phyloP scores from a whole-genome alignment of 805 yeast species.

The Pichia phayaonensis region DNA sequence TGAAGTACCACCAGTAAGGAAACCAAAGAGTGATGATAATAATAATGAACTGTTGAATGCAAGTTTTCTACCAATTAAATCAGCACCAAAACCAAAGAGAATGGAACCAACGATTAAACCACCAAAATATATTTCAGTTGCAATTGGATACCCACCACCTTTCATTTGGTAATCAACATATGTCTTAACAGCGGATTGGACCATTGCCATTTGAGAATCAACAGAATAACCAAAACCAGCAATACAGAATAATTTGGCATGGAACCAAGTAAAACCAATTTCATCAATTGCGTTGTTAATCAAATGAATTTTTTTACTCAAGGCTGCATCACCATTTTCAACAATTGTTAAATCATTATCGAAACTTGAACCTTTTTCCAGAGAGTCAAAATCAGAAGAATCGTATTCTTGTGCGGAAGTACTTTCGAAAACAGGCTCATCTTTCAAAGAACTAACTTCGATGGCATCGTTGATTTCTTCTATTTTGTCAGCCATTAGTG shows the following conservation, averaged over 20 bases:
- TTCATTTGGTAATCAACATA: constrained; percentile 41
- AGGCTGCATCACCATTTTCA: constrained; percentile 29
- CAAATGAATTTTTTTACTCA: constrained; percentile 35
- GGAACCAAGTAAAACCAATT: constrained; percentile 54
- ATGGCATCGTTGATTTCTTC: too few relatives aligned
- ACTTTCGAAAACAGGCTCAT: too few relatives aligned
- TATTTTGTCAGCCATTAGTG: too few relatives aligned
- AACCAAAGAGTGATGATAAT: constrained; percentile 41
- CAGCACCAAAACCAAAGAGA: constrained; percentile 50
- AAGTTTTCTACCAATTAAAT: constrained; percentile 44
- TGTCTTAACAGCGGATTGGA: constrained; percentile 39
- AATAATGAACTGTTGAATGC: constrained; percentile 46
- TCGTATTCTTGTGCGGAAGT: too few relatives aligned
- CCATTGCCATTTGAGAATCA: constrained; percentile 43
- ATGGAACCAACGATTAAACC: constrained; percentile 47
- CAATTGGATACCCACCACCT: constrained; percentile 35
- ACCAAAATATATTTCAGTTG: constrained; percentile 40
- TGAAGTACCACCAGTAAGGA: constrained; percentile 46
- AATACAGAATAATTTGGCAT: constrained; percentile 39
- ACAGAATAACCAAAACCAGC: constrained; percentile 53
- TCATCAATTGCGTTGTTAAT: constrained; percentile 51
- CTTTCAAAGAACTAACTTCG: too few relatives aligned
- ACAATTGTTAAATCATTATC: constrained; percentile 16
- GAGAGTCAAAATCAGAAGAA: too few relatives aligned
- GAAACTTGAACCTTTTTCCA: too few relatives aligned